A percentile compares a stretch with the other conserved stretches of the same genome.
Evolutionary conservation across 1,284 basidiomycete species (phyloP).

Genomic region (Vanrija pseudolonga): DNA sequence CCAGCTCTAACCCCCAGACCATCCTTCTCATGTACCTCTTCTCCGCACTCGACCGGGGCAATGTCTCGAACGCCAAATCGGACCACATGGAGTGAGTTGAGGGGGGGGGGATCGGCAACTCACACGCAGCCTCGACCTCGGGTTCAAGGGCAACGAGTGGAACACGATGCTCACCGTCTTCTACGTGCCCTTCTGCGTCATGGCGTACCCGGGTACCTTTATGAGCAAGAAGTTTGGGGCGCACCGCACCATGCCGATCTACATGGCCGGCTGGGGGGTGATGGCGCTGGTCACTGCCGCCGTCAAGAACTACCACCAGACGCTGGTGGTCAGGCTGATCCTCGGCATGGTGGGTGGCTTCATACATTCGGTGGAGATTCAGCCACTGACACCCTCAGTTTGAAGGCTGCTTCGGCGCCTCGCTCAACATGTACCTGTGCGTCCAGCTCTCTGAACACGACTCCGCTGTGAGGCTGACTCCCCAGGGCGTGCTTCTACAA

Average conservation of each 20-base stretch:
- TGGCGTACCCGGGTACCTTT: slow-evolving; percentile 11
- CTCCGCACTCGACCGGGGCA: slow-evolving; percentile 17
- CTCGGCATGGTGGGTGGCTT: slow-evolving; percentile 1
- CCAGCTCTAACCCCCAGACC: background rate
- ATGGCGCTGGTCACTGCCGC: slow-evolving; percentile 21
- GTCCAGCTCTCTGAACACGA: too few relatives aligned
- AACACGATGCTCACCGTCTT: slow-evolving; percentile 18
- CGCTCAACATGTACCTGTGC: slow-evolving; percentile 13
- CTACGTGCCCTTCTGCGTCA: slow-evolving; percentile 14
- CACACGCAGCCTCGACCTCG: slow-evolving; percentile 2
- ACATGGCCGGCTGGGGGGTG: slow-evolving; percentile 19
- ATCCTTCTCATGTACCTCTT: slow-evolving; percentile 18
- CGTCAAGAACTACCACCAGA: slow-evolving; percentile 10
- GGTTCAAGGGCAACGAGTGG: slow-evolving; percentile 8
- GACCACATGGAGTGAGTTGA: slow-evolving; percentile 5
- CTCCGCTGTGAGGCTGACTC: too few relatives aligned
- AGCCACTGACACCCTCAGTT: background rate
- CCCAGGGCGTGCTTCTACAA: slow-evolving; percentile 49
- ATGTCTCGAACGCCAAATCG: slow-evolving; percentile 16
- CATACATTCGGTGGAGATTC: background rate
- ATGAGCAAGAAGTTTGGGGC: slow-evolving; percentile 18
- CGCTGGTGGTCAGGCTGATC: slow-evolving; percentile 10
- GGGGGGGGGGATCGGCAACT: too few relatives aligned
- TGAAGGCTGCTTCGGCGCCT: slow-evolving; percentile 12
- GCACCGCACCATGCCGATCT: slow-evolving; percentile 14